These are phyloP conservation scores for Acephala macrosclerotiorum DNA, from an alignment of 2,329 filamentous ascomycete genomes.

Conservation along the genomic window DNA sequence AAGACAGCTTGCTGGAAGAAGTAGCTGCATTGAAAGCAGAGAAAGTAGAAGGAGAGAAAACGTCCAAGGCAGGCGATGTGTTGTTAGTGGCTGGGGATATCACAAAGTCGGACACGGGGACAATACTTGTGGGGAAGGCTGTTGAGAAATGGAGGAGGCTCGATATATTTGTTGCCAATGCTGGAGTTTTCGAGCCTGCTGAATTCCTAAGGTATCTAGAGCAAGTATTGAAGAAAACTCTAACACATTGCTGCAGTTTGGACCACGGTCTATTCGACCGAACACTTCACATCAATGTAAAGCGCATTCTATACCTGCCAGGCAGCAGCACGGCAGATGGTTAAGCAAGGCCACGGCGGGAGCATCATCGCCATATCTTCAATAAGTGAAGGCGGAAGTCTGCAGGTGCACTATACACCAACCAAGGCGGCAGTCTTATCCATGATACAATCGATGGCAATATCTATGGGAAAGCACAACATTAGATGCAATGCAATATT, in stretches of 20 bases:
- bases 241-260: constrained; percentile 53
- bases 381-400: constrained; percentile 78
- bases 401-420: constrained; percentile 86
- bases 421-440: constrained; percentile 84
- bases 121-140: constrained; percentile 53
- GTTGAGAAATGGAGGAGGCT: constrained; percentile 59
- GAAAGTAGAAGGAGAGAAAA: constrained; percentile 14
- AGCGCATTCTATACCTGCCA: constrained; percentile 87
- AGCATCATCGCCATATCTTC: constrained; percentile 80
- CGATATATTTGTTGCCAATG: constrained; percentile 64
- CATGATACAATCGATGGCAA: constrained; percentile 84
- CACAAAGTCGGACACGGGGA: constrained; percentile 15
- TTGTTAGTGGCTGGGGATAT: constrained; percentile 19
- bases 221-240: neutral
- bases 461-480: constrained; percentile 75
- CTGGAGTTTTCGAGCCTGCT: constrained; percentile 47
- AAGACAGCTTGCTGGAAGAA: constrained; percentile 15
- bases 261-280: constrained; percentile 71
- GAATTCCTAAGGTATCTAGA: constrained; percentile 15
- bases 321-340: constrained; percentile 85
- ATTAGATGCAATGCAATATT: constrained; percentile 85
- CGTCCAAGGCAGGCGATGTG: constrained; percentile 17
- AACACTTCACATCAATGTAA: constrained; percentile 82
- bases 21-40: constrained; percentile 13
- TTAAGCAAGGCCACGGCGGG: constrained; percentile 70